phyloP scores from a whole-genome alignment of 768 basidiomycete species.

The Flagelloscypha sp. region DNA sequence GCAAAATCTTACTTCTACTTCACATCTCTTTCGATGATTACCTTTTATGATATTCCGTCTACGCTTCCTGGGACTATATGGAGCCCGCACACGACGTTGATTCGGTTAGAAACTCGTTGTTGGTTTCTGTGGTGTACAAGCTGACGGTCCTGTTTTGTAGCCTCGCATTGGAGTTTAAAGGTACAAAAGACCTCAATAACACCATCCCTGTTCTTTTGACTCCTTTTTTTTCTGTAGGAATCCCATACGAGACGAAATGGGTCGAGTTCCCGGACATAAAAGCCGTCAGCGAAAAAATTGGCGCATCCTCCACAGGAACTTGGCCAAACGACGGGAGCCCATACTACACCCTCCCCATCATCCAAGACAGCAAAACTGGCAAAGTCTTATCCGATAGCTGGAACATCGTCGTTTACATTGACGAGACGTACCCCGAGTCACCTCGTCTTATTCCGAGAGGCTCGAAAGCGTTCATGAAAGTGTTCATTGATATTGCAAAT shows the following conservation, averaged over 20 bases:
- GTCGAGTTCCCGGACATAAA: constrained; percentile 36
- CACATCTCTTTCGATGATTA: no score
- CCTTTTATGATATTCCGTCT: constrained; percentile 31
- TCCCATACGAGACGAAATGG: constrained; percentile 35
- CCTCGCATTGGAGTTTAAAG: constrained; percentile 24
- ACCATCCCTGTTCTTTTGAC: no score
- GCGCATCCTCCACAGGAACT: constrained; percentile 21
- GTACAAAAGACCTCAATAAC: no score
- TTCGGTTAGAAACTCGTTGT: no score
- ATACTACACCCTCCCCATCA: constrained; percentile 33
- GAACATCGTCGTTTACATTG: constrained; percentile 40
- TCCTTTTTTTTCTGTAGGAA: no score
- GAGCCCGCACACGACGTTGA: constrained; percentile 29
- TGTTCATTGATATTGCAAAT: no score
- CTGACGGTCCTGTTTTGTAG: no score
- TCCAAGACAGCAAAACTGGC: constrained; percentile 29
- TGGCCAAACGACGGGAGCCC: constrained; percentile 23
- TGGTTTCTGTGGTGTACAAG: no score
- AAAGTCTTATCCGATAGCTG: constrained; percentile 30
- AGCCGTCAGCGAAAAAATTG: constrained; percentile 20
- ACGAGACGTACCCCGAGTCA: constrained; percentile 29
- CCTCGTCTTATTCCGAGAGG: constrained; percentile 19
- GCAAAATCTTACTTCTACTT: no score
- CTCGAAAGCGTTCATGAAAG: constrained; percentile 19
- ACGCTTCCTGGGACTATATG: constrained; percentile 20